A percentile compares a stretch with the other conserved stretches of the same genome.
phyloP scores from a whole-genome alignment of 73 alveolate genomes.

The Symbiodinium natans region DNA sequence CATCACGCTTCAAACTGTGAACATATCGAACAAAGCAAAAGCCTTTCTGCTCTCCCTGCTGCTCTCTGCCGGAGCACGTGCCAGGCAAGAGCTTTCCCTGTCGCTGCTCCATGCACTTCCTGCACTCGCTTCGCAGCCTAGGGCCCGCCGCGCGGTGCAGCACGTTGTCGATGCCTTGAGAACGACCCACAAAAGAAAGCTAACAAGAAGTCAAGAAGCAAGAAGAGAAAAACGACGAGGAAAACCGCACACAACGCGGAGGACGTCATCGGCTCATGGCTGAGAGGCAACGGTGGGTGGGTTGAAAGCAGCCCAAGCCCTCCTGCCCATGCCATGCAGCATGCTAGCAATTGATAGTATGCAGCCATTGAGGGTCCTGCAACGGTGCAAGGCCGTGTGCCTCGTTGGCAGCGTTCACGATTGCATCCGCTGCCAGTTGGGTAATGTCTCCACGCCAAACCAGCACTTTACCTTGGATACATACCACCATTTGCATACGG shows the following conservation, averaged over 20 bases:
- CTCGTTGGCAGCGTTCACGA: constrained; percentile 84
- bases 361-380: background rate
- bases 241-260: no score
- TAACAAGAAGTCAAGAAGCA: background rate
- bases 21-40: background rate
- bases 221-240: no score
- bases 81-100: constrained; percentile 41
- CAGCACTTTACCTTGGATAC: background rate
- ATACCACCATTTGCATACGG: background rate
- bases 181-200: background rate
- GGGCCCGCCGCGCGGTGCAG: constrained; percentile 88
- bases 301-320: constrained; percentile 79
- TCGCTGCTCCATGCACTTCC: constrained; percentile 13
- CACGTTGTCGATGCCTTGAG: constrained; percentile 62
- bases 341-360: background rate
- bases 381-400: background rate
- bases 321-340: constrained; percentile 20
- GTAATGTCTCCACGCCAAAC: constrained; percentile 58
- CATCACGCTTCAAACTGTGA: background rate
- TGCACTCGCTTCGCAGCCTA: constrained; percentile 43
- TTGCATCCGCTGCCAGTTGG: constrained; percentile 53
- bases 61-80: constrained; percentile 7
- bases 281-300: constrained; percentile 22
- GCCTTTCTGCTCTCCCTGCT: no score
- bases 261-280: background rate